Percentiles rank a stretch among this genome's conserved stretches.
Evolutionary conservation across 2,329 filamentous ascomycete genomes (phyloP).

Genomic region (Talaromyces atroroseus): DNA sequence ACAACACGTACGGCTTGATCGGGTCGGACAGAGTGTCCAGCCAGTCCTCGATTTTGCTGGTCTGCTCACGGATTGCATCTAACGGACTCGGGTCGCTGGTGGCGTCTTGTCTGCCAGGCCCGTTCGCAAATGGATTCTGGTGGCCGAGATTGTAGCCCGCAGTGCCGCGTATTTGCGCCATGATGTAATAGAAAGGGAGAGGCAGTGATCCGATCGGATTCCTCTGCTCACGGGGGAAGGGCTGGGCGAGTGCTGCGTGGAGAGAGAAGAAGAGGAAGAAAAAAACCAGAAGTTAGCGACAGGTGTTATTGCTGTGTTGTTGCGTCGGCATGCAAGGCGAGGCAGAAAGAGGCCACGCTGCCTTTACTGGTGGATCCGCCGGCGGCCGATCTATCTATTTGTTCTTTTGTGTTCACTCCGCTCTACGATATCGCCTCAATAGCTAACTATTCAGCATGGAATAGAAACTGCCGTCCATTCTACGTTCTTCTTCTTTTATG

Average conservation of each 20-base stretch:
- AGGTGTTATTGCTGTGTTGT: neutral
- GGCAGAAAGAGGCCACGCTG: constrained; percentile 11
- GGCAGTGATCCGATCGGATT: no score
- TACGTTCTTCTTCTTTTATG: neutral
- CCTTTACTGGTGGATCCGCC: neutral
- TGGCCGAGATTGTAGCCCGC: constrained; percentile 79
- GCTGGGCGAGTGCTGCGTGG: neutral
- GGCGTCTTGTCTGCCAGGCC: constrained; percentile 53
- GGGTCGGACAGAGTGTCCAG: constrained; percentile 84
- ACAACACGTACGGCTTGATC: constrained; percentile 67
- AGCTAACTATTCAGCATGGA: no score
- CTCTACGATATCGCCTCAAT: no score
- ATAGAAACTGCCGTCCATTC: no score
- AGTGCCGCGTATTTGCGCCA: constrained; percentile 57
- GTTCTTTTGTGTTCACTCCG: neutral
- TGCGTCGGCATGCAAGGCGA: neutral
- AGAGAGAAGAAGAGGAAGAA: neutral
- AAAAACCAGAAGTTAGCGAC: no score
- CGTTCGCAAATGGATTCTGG: constrained; percentile 62
- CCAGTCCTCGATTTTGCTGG: constrained; percentile 95
- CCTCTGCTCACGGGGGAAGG: no score
- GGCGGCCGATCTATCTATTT: neutral
- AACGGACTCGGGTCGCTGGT: constrained; percentile 69
- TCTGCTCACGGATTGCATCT: constrained; percentile 87
- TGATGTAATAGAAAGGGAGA: constrained; percentile 18